Evolutionary conservation across 352 stramenopile genomes (phyloP), one percentile per base, ranked within the genome.

Genomic region (Phytophthora ohioensis): DNA sequence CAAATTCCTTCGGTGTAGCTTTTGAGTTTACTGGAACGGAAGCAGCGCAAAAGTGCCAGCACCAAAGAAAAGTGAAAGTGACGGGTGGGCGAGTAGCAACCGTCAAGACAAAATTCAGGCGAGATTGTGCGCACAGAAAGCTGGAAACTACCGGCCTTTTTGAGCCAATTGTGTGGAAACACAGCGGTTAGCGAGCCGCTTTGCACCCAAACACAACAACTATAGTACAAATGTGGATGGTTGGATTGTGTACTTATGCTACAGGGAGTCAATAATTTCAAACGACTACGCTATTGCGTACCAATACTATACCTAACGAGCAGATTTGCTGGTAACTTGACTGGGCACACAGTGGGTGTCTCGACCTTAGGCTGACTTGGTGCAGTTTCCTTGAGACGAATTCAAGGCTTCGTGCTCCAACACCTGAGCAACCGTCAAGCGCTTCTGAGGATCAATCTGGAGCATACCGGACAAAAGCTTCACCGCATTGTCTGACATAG

Each of bases 401-500:
- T 42, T 49, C 36, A 77, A 60, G 6, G 69, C 69, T 9, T 62
- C 35, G 36, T 77, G 69, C 34, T 55, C 35, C 5, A 77, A 32
- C 32, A 69, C 54, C 47, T 76, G 57, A 12, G 65, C 13, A 46
- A 73, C 46, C 27, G 69, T 76, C 46, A 73, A 27, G 3, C 77
- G 74, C 58, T 78, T 70, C 12, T 55, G 36, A 9, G 77, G 70
- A 17, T 78, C 41, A 5, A 78, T 53, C 41, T 71, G 46, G 27
- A 84, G 53, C 67, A 84, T 73, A 10, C 68, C 70, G 10, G 34
- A 46, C 2, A 84, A 64, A 12, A 82, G 57, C 3, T 76, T 52
- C 31, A 69, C 13, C 5, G 67, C 53, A n/a, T 45, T 64, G 30
- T 60, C 52, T 39, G 69, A 76, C 38, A 84, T 45, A 12, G 48